phyloP scores from a whole-genome alignment of 495 filamentous ascomycete species.

The Apodospora peruviana region DNA sequence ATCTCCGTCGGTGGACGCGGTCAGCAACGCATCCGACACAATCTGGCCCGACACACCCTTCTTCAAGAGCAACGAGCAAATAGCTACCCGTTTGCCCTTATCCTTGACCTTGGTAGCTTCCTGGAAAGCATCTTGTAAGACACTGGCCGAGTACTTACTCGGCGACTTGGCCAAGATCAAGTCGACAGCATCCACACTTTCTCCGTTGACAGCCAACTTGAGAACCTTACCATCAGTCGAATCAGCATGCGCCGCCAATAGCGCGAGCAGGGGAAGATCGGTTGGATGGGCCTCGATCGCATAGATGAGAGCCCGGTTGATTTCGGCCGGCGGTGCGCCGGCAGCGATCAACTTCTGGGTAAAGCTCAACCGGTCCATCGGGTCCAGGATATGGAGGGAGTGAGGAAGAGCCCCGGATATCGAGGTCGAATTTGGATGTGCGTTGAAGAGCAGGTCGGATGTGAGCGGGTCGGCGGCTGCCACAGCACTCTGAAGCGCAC shows the following conservation, averaged over 20 bases:
- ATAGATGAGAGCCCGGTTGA: conserved; percentile 38
- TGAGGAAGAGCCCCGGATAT: conserved; percentile 35
- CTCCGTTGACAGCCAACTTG: conserved; percentile 26
- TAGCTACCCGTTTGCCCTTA: conserved; percentile 22
- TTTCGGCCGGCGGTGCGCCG: conserved; percentile 33
- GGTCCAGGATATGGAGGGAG: conserved; percentile 35
- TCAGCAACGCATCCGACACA: conserved; percentile 35
- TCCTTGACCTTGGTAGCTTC: conserved; percentile 27
- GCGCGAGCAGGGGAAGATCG: conserved; percentile 34
- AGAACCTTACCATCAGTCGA: conserved; percentile 37
- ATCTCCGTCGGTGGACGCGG: conserved; percentile 40
- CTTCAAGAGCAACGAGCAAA: conserved; percentile 31
- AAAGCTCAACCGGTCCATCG: conserved; percentile 37
- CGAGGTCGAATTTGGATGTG: conserved; percentile 24
- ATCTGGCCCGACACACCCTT: conserved; percentile 28
- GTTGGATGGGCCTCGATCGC: conserved; percentile 31
- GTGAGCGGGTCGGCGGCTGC: conserved; percentile 30
- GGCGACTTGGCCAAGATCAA: conserved; percentile 28
- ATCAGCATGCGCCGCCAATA: conserved; percentile 34
- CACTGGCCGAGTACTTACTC: conserved; percentile 16
- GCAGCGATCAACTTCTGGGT: conserved; percentile 35
- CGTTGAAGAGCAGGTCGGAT: conserved; percentile 32
- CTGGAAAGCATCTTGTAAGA: conserved; percentile 26
- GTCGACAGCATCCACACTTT: conserved; percentile 30
- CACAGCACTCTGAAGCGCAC: conserved; percentile 35